Evolutionary conservation across 1,284 basidiomycete species (phyloP), one percentile per base, ranked within the genome.

Genomic region (Pseudomicrostroma phylloplanum): DNA sequence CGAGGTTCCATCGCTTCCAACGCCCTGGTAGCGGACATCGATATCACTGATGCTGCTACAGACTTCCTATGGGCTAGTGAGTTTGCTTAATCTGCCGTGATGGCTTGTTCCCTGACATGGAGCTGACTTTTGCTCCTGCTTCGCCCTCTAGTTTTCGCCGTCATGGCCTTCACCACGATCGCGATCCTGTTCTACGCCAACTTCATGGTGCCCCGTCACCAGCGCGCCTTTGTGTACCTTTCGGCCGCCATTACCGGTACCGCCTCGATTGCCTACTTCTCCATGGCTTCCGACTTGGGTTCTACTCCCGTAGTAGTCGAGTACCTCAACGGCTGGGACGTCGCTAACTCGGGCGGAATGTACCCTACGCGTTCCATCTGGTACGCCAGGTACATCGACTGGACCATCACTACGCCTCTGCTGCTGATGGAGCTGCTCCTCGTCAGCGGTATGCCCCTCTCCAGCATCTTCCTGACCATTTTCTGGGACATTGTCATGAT

Each of bases 271-370:
- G 77, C 81, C 25, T 81, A 81, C 80, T 86, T 85, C 76, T 80
- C 82, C 19, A 84, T 86, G 83, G 86, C 86, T 0, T 85, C 85
- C 12, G 81, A 87, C 74, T 81, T 87, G 58, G 86, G 86, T 30
- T 80, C 80, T 55, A 83, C 85, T 2, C 80, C 84, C 46, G 74
- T 86, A 64, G 60, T 56, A 1, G 82, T 83, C 61, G 83, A 85
- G 72, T 86, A 84, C 72, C 65, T 72, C 48, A 77, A 82, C 63
- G 69, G 68, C 58, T 51, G 56, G 17, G 26, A 58, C n/a, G 7
- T 13, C 13, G 13, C 19, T 7, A n/a, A 56, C 46, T 55, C 58
- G 41, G 62, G 66, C 61, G 67, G 67, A 30, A 17, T 17, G 9
- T 65, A 59, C 26, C 67, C 69, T n/a, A 83, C 82, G 8, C 83